Evolutionary conservation across 169 alveolate species (phyloP), one percentile per base, ranked within the genome.

Genomic region (Babesia sp.): DNA sequence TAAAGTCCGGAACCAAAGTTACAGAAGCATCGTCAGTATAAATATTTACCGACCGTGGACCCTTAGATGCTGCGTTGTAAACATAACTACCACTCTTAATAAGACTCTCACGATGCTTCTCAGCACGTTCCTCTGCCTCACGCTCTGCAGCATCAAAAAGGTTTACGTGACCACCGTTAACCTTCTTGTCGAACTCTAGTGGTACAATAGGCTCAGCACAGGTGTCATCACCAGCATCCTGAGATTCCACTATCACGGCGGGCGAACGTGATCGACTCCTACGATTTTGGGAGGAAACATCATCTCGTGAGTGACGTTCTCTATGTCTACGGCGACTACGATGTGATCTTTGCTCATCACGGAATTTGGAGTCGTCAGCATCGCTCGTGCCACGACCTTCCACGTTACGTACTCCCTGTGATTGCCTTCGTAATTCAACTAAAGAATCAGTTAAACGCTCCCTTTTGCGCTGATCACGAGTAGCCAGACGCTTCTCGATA

Each of bases 141-240:
- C 79, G 64, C 41, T 80, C 88, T 26, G 63, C 88, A 16, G 58
- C 69, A 63, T 80, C 88, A 46, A 80, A 80, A 24, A 80, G 81
- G 60, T 71, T 80, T 3, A 80, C 55, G 53, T 69, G 88, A 20
- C 70, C 61, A 20, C 84, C 72, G 4, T 44, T 46, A 0, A 28
- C 31, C 69, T 29, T 71, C 45, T 57, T 71, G 22, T 48, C 78
- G 24, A 12, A 11, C 70, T 37, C 78, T 9, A 14, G 22, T 26
- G 18, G 57, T 18, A 26, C 28, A 0, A 9, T 24, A 11, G 3
- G 34, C 26, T 69, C 53, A 33, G 29, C 6, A 28, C 29, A 16
- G 46, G 33, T 11, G 26, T 26, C 41, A 24, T 22, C 39, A 33
- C 5, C 57, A n/a, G 8, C 60, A 11, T 70, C 80, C 33, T 22